Percentiles rank a stretch among this genome's conserved stretches.
These are phyloP conservation scores for Fusarium domesticum DNA, from an alignment of 2,329 filamentous ascomycete genomes.

Conservation along the genomic window DNA sequence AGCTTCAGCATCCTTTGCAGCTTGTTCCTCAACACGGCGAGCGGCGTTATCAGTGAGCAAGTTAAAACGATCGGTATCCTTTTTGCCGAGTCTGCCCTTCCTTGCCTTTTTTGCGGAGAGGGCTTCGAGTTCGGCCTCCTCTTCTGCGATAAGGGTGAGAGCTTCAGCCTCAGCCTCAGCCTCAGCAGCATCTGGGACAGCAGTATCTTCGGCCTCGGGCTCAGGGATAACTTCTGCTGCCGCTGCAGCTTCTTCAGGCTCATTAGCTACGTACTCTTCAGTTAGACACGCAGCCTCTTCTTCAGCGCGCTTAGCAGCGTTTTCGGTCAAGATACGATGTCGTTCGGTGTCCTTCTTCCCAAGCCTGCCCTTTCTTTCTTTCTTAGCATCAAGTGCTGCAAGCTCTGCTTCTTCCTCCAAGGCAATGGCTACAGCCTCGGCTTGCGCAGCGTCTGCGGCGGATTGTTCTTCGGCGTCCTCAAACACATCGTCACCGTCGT, in stretches of 20 bases:
- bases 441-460: background rate
- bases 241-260: conserved; percentile 34
- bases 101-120: conserved; percentile 17
- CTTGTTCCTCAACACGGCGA: conserved; percentile 15
- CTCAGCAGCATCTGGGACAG: conserved; percentile 9
- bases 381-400: conserved; percentile 45
- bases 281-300: conserved; percentile 30
- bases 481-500: background rate
- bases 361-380: conserved; percentile 47
- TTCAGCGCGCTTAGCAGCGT: conserved; percentile 34
- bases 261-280: conserved; percentile 34
- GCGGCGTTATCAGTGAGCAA: conserved; percentile 15
- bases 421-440: conserved; percentile 15
- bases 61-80: conserved; percentile 24
- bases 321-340: conserved; percentile 37
- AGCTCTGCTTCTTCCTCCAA: conserved; percentile 39
- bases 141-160: conserved; percentile 13
- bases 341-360: conserved; percentile 47
- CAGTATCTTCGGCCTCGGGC: conserved; percentile 2
- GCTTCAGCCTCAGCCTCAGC: conserved; percentile 7
- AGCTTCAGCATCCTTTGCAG: conserved; percentile 11
- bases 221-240: conserved; percentile 20
- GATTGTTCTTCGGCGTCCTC: background rate
- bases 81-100: conserved; percentile 23
- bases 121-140: conserved; percentile 18